Evolutionary conservation across 2,329 filamentous ascomycete genomes (phyloP).

Genomic region (Aureobasidium sp.): DNA sequence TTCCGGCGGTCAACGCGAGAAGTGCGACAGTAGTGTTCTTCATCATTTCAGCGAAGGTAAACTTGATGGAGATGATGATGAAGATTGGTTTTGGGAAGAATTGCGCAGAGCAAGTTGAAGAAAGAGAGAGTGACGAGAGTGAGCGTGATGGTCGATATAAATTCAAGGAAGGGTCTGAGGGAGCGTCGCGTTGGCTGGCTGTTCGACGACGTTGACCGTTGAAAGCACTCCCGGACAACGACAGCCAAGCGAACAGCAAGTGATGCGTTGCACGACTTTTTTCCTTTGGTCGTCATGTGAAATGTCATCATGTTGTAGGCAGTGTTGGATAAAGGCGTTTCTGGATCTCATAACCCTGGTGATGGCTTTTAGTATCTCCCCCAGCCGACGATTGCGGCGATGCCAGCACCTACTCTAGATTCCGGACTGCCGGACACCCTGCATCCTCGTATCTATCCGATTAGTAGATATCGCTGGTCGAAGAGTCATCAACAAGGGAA

Average conservation of each 20-base stretch:
- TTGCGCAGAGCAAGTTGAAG: background rate
- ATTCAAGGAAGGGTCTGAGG: background rate
- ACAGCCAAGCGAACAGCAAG: background rate
- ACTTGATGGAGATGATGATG: background rate
- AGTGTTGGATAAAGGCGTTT: background rate
- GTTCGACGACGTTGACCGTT: conserved; percentile 10
- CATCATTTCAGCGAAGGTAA: background rate
- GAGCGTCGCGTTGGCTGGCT: conserved; percentile 9
- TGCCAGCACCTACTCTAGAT: background rate
- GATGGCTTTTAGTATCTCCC: background rate
- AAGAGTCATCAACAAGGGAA: background rate
- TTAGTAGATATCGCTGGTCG: background rate
- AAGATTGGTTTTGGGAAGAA: background rate
- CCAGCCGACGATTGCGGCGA: background rate
- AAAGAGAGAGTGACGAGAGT: background rate
- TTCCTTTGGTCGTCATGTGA: background rate
- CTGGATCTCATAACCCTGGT: background rate
- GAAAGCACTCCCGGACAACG: conserved; percentile 1
- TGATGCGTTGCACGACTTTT: background rate
- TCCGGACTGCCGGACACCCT: background rate
- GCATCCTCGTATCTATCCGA: background rate
- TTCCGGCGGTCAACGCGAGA: conserved; percentile 1
- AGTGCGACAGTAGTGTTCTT: background rate
- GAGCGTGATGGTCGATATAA: conserved; percentile 6
- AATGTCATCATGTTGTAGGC: background rate